These are phyloP conservation scores for Syncephalastrum monosporum DNA, from an alignment of 371 early-diverging fungal species.

Conservation along the genomic window DNA sequence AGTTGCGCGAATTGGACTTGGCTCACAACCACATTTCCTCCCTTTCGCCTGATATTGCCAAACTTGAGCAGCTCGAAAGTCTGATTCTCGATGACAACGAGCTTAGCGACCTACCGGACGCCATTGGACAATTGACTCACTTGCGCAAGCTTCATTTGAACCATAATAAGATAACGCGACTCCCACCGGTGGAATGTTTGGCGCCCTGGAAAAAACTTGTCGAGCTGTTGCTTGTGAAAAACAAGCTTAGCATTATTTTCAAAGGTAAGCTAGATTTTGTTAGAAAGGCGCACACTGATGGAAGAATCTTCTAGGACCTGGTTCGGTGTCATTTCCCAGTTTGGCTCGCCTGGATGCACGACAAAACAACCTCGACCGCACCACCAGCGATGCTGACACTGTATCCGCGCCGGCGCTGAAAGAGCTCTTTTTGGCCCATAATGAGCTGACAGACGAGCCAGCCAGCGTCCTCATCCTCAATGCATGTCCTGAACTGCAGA, in stretches of 20 bases:
- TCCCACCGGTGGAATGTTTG: slow-evolving; percentile 40
- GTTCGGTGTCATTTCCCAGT: slow-evolving; percentile 24
- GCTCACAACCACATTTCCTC: slow-evolving; percentile 44
- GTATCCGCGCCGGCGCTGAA: slow-evolving; percentile 43
- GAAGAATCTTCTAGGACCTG: slow-evolving; percentile 7
- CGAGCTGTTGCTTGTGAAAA: slow-evolving; percentile 52
- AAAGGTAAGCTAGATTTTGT: slow-evolving; percentile 17
- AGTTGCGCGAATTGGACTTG: slow-evolving; percentile 50
- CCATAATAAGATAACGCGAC: slow-evolving; percentile 49
- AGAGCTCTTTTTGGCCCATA: slow-evolving; percentile 56
- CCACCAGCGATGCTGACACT: too few species aligned
- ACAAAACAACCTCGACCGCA: slow-evolving; percentile 38
- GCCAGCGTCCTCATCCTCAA: slow-evolving; percentile 15
- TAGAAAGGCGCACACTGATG: not conserved
- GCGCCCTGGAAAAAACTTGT: slow-evolving; percentile 39
- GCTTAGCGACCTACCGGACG: slow-evolving; percentile 49
- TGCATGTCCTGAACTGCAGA: slow-evolving; percentile 48
- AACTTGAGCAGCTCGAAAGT: slow-evolving; percentile 36
- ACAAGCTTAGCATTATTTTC: slow-evolving; percentile 32
- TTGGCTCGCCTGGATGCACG: slow-evolving; percentile 62
- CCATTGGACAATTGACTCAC: slow-evolving; percentile 36
- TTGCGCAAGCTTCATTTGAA: slow-evolving; percentile 59
- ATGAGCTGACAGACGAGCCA: slow-evolving; percentile 29
- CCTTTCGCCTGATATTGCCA: slow-evolving; percentile 30
- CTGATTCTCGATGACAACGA: slow-evolving; percentile 70